phyloP scores from a whole-genome alignment of 2,329 filamentous ascomycete genomes.

The Leptographium lundbergii region DNA sequence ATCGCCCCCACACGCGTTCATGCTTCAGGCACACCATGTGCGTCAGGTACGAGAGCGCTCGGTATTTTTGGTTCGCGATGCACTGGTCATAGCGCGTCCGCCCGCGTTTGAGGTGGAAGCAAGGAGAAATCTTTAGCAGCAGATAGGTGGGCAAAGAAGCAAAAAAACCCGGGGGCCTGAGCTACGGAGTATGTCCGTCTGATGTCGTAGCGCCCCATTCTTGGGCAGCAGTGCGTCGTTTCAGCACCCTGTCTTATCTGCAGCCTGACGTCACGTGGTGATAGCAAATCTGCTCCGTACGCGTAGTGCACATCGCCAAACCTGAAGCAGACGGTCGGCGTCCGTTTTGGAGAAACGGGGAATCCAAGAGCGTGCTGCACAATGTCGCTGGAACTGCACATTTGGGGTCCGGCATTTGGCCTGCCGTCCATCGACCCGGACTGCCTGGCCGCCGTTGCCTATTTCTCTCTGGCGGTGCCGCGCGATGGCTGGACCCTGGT shows the following conservation, averaged over 20 bases:
- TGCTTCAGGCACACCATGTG: neutral
- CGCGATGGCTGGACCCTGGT: constrained; percentile 54
- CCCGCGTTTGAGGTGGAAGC: neutral
- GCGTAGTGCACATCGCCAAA: neutral
- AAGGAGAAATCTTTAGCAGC: neutral
- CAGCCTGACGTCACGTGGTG: neutral
- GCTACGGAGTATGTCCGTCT: neutral
- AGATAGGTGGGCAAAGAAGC: neutral
- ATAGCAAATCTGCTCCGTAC: neutral
- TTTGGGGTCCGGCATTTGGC: constrained; percentile 82
- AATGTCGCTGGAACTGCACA: constrained; percentile 59
- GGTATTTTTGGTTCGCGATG: neutral
- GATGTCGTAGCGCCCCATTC: neutral
- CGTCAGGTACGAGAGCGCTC: neutral
- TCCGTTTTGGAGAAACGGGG: neutral
- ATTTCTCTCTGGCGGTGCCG: constrained; percentile 51
- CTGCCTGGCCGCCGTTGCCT: constrained; percentile 73
- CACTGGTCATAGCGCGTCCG: neutral
- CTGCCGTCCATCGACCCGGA: constrained; percentile 85
- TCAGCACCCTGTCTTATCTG: neutral
- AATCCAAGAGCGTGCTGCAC: neutral
- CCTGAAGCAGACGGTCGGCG: neutral
- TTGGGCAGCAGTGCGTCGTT: neutral
- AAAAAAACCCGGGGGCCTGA: neutral
- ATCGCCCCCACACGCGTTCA: neutral